phyloP scores from a whole-genome alignment of 441 rosid genomes.

The Lepidium campestre region DNA sequence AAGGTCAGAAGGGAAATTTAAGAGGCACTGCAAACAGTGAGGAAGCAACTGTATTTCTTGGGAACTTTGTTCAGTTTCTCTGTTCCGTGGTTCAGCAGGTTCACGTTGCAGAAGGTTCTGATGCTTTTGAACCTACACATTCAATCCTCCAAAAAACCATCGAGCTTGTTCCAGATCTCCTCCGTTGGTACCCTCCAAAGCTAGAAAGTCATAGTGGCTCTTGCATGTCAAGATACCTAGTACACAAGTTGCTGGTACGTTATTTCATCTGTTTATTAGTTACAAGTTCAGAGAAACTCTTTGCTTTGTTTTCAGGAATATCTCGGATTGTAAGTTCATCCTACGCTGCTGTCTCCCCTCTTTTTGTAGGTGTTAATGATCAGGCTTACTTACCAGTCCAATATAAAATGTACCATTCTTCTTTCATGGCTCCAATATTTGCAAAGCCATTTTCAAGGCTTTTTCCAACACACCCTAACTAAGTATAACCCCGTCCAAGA shows the following conservation, averaged over 20 bases:
- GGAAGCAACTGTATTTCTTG: slow-evolving; percentile 40
- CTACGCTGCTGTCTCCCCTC: neutral
- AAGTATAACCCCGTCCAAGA: slow-evolving; percentile 24
- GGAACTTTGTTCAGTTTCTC: slow-evolving; percentile 61
- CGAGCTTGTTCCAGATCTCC: slow-evolving; percentile 53
- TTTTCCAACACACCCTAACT: slow-evolving; percentile 38
- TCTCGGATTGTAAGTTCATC: neutral
- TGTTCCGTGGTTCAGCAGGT: slow-evolving; percentile 62
- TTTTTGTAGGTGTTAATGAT: slow-evolving; percentile 71
- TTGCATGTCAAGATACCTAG: slow-evolving; percentile 52
- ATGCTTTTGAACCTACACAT: slow-evolving; percentile 30
- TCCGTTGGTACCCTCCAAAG: slow-evolving; percentile 54
- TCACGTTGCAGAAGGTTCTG: slow-evolving; percentile 26
- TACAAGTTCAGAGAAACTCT: neutral
- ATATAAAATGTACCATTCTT: slow-evolving; percentile 32
- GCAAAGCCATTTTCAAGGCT: slow-evolving; percentile 50
- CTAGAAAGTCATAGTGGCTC: slow-evolving; percentile 29
- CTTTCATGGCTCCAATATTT: slow-evolving; percentile 74
- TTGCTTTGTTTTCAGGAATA: neutral
- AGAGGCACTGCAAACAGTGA: slow-evolving; percentile 22
- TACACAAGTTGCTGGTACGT: slow-evolving; percentile 77
- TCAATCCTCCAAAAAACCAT: slow-evolving; percentile 31
- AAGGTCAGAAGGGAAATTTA: slow-evolving; percentile 7
- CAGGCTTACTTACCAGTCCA: slow-evolving; percentile 56
- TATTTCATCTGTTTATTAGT: neutral